Evolutionary conservation across 2,329 filamentous ascomycete species (phyloP), one percentile per base, ranked within the genome.

Genomic region (Colletotrichum limetticola): DNA sequence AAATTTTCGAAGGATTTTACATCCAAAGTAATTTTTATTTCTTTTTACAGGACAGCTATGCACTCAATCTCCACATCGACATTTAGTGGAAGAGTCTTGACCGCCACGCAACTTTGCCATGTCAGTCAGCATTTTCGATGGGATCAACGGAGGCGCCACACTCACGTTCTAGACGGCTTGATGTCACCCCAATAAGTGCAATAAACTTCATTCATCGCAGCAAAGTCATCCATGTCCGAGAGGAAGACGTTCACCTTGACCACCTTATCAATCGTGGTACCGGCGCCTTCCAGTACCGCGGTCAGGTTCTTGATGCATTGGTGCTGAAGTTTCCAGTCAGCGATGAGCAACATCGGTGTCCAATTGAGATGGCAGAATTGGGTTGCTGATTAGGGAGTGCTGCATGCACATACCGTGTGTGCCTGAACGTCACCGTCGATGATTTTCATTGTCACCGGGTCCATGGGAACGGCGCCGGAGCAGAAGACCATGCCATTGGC

Each of bases 191-290:
- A 95, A 85, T 91, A 93, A 82, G 92, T 90, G 79, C 88, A 89
- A 79, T 94, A 95, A 61, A 92, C 88, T 77, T 88, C 88, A 82
- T 95, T 95, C 91, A 95, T 94, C 80, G 92, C 90, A 46, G 86
- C 89, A 79, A 95, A 95, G 82, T 94, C 87, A 75, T 88, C 90
- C 92, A 95, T 94, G 79, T 91, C 87, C 70, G 91, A 87, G 65
- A 95, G 85, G 86, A 94, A 95, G 77, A 94, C 91, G 77, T 89
- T 91, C 74, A 93, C 91, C 85, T 94, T 94, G 79, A 94, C 91
- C 26, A 94, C 90, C 79, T 90, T 90, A 57, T 87, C 83, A 57
- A 95, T 85, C 68, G 85, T 87, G 49, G 89, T 91, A 22, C 92
- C 92, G 5, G 92, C 92, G 62, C 90, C 92, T 72, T 91, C 88